These are phyloP conservation scores for Rhodotorula sp. DNA, from an alignment of 1,284 basidiomycete species.

Conservation along the genomic window DNA sequence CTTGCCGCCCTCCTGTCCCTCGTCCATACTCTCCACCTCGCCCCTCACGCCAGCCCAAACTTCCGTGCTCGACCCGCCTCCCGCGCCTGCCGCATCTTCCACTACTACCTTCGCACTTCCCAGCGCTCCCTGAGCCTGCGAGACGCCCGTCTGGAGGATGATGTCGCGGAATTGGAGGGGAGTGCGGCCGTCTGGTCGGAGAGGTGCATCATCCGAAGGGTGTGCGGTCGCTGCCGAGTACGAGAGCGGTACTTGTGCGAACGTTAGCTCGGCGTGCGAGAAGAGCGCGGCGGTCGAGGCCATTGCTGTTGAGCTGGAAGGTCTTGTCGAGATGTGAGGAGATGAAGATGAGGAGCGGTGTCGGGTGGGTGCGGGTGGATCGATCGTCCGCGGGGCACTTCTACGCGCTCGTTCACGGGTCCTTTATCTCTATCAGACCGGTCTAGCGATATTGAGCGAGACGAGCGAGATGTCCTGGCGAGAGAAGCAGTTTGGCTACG, in stretches of 20 bases:
- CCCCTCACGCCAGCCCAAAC: constrained; percentile 37
- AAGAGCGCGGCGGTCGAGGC: constrained; percentile 33
- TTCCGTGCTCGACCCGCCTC: constrained; percentile 21
- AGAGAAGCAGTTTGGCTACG: too few relatives aligned
- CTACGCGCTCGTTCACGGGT: background rate
- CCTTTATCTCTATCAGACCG: background rate
- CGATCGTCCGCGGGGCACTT: background rate
- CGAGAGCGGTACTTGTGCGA: constrained; percentile 27
- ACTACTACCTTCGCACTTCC: constrained; percentile 27
- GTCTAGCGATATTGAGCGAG: background rate
- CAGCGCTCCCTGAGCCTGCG: constrained; percentile 29
- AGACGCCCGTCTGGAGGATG: constrained; percentile 31
- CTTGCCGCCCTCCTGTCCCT: constrained; percentile 15
- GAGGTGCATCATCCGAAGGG: background rate
- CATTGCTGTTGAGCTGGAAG: constrained; percentile 1
- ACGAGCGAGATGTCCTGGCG: background rate
- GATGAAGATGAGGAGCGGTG: background rate
- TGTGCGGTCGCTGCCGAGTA: background rate
- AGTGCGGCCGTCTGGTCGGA: constrained; percentile 35
- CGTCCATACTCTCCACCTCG: constrained; percentile 30
- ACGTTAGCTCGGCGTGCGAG: constrained; percentile 38
- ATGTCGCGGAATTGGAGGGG: constrained; percentile 36
- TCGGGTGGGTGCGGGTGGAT: background rate
- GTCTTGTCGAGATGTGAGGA: background rate
- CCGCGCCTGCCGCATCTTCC: constrained; percentile 22